Percentiles rank a stretch among this genome's conserved stretches.
These are phyloP conservation scores for Hypoxylon sp. DNA, from an alignment of 2,329 filamentous ascomycete genomes.

Conservation along the genomic window DNA sequence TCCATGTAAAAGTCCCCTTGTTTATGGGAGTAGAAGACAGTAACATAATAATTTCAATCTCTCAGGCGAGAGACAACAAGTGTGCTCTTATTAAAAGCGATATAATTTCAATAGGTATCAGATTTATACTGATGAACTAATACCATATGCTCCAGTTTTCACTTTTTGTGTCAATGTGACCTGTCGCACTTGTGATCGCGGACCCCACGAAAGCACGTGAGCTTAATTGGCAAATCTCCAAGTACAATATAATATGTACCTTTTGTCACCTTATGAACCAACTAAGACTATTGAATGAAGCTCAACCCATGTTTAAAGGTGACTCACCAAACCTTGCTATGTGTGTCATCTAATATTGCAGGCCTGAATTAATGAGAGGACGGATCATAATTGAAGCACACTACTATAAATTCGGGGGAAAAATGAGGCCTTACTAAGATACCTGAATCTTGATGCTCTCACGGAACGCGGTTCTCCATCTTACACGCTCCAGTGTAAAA, in stretches of 20 bases:
- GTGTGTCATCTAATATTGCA: neutral
- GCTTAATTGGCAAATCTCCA: slow-evolving; percentile 30
- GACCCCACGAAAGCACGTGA: slow-evolving; percentile 44
- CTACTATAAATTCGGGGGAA: neutral
- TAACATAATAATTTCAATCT: slow-evolving; percentile 2
- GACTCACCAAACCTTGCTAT: slow-evolving; percentile 27
- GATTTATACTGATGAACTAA: too few species aligned
- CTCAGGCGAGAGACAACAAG: neutral
- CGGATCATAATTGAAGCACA: neutral
- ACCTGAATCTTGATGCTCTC: slow-evolving; percentile 38
- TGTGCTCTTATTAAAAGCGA: neutral
- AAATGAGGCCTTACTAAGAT: slow-evolving; percentile 25
- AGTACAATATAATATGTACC: slow-evolving; percentile 28
- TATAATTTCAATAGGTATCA: neutral
- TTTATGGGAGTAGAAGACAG: neutral
- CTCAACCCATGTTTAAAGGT: slow-evolving; percentile 13
- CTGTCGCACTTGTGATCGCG: slow-evolving; percentile 11
- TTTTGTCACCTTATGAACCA: slow-evolving; percentile 12
- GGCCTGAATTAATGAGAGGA: neutral
- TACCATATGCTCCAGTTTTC: neutral
- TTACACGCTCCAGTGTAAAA: slow-evolving; percentile 31
- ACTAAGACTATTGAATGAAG: neutral
- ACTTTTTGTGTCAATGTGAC: neutral
- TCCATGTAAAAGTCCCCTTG: neutral
- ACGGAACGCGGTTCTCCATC: slow-evolving; percentile 34